Conservation (phyloP, 331 rosid species). For the Malus hybrid region DNA sequence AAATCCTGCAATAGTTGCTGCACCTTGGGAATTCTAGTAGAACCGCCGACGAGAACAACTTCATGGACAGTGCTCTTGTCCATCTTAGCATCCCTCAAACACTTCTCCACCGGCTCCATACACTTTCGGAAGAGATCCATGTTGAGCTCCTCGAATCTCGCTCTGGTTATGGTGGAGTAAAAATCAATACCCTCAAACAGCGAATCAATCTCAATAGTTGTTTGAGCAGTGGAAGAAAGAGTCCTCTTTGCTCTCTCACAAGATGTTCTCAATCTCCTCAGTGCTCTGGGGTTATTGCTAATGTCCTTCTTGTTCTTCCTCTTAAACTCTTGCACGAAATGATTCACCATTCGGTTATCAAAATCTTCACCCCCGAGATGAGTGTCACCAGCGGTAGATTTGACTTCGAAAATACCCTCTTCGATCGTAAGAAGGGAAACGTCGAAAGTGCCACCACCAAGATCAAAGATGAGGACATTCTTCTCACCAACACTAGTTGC, state of each 20-base stretch:
- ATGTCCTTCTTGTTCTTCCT: conserved; percentile 77
- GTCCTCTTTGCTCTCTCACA: conserved; percentile 88
- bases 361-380: conserved; percentile 82
- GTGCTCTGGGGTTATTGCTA: conserved; percentile 65
- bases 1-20: conserved; percentile 72
- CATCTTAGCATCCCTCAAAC: conserved; percentile 76
- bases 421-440: conserved; percentile 73
- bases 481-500: conserved; percentile 63
- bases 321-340: conserved; percentile 73
- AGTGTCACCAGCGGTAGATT: conserved; percentile 77
- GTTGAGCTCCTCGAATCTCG: conserved; percentile 68
- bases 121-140: conserved; percentile 78
- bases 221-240: conserved; percentile 66
- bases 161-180: conserved; percentile 61
- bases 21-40: conserved; percentile 75
- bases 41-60: conserved; percentile 76
- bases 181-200: conserved; percentile 63
- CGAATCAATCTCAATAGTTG: conserved; percentile 71
- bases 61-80: conserved; percentile 69
- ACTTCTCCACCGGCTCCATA: conserved; percentile 83
- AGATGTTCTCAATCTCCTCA: conserved; percentile 61
- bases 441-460: conserved; percentile 76
- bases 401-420: conserved; percentile 75
- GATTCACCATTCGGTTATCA: conserved; percentile 71
- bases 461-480: conserved; percentile 63